A percentile compares a stretch with the other conserved stretches of the same genome.
Evolutionary conservation across 1,284 basidiomycete species (phyloP).

Genomic region (Ceratobasidium sp.): DNA sequence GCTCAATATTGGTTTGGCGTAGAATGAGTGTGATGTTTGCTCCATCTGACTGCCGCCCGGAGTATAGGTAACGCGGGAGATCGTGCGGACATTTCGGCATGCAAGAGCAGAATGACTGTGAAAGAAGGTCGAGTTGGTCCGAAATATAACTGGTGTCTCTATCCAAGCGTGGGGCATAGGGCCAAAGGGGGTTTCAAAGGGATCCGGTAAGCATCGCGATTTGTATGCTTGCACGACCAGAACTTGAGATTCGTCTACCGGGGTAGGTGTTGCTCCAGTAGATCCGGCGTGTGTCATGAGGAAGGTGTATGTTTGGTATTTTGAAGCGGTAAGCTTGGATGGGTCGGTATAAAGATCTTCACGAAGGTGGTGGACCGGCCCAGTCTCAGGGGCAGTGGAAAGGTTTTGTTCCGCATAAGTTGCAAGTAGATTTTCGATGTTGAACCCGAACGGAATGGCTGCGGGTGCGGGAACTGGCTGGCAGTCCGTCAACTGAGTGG

Average conservation of each 20-base stretch:
- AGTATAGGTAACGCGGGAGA: background rate
- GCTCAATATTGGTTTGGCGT: constrained; percentile 15
- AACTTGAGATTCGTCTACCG: constrained; percentile 15
- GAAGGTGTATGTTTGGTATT: background rate
- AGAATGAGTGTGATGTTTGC: constrained; percentile 1
- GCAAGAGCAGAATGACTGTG: background rate
- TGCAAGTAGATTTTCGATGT: background rate
- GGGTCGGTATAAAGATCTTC: background rate
- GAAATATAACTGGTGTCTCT: background rate
- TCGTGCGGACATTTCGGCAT: constrained; percentile 9
- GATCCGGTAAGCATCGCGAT: background rate
- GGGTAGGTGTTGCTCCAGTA: background rate
- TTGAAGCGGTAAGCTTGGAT: background rate
- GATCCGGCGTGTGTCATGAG: background rate
- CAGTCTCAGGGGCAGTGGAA: background rate
- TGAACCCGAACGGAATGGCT: background rate
- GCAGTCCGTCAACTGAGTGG: background rate
- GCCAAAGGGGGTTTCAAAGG: constrained; percentile 4
- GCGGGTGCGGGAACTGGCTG: background rate
- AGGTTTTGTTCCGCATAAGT: background rate
- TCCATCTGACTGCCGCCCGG: background rate
- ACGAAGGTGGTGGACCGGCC: background rate
- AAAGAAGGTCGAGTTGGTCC: background rate
- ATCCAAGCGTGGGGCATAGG: background rate
- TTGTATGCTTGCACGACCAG: background rate